These are phyloP conservation scores for Umbellularia californica DNA, from an alignment of 164 flowering plant genomes.

Conservation along the genomic window DNA sequence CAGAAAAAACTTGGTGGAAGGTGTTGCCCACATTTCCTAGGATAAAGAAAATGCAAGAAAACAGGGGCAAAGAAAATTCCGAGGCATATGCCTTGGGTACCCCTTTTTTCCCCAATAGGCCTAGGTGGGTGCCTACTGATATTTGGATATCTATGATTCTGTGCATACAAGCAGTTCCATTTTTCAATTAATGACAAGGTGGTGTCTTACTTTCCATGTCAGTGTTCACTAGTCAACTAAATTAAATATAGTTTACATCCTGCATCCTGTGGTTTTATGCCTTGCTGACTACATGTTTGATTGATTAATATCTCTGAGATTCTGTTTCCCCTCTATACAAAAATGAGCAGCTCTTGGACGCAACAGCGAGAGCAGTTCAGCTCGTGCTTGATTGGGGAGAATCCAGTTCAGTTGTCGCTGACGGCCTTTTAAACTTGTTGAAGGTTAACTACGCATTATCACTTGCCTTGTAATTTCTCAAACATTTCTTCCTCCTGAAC, in stretches of 20 bases:
- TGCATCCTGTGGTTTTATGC: neutral
- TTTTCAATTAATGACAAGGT: neutral
- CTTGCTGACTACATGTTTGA: neutral
- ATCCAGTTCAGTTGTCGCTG: slow-evolving; percentile 64
- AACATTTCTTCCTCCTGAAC: neutral
- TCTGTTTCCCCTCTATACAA: slow-evolving; percentile 8
- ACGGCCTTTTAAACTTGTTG: slow-evolving; percentile 77
- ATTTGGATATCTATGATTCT: neutral
- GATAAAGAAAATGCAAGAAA: too few relatives aligned
- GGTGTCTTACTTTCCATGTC: neutral
- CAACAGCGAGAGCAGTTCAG: slow-evolving; percentile 82
- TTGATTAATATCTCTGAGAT: slow-evolving; percentile 13
- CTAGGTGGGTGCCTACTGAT: neutral
- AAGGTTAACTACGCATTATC: slow-evolving; percentile 46
- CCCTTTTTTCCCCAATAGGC: too few relatives aligned
- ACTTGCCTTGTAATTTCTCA: neutral
- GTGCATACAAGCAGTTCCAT: neutral
- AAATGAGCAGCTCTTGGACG: slow-evolving; percentile 76
- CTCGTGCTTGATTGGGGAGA: slow-evolving; percentile 81
- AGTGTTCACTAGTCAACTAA: too few relatives aligned
- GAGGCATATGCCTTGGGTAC: too few relatives aligned
- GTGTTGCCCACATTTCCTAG: too few relatives aligned
- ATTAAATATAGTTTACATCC: neutral
- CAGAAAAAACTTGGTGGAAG: too few relatives aligned
- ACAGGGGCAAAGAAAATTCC: too few relatives aligned